Evolutionary conservation across 257 asterid genomes (phyloP).

Genomic region (Scutellaria baicalensis): DNA sequence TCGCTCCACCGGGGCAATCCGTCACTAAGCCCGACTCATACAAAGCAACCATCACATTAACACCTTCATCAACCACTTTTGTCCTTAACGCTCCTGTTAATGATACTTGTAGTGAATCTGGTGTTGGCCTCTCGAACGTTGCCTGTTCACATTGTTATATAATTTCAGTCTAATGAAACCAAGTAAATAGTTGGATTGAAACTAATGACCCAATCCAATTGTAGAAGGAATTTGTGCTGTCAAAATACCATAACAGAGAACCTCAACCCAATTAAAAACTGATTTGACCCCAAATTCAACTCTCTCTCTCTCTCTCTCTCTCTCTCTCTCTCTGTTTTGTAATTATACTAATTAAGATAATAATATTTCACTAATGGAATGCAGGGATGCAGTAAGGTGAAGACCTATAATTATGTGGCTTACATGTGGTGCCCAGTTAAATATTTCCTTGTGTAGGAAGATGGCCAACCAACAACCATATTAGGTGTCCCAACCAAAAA

Average conservation of each 20-base stretch:
- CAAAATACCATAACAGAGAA: no score
- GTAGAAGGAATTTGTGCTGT: no score
- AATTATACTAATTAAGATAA: no score
- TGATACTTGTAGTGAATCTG: constrained; percentile 52
- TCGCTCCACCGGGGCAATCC: constrained; percentile 52
- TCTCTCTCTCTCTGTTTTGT: no score
- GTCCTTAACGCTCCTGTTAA: constrained; percentile 50
- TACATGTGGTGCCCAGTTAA: not conserved
- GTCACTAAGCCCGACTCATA: constrained; percentile 65
- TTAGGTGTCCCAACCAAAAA: not conserved
- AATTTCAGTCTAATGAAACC: not conserved
- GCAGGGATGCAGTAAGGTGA: not conserved
- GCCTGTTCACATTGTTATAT: constrained; percentile 32
- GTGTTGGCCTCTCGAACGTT: constrained; percentile 46
- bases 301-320: no score
- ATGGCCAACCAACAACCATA: not conserved
- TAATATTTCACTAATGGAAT: no score
- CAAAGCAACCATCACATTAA: constrained; percentile 57
- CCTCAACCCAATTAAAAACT: no score
- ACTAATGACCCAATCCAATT: no score
- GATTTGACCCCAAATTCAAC: no score
- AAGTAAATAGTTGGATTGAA: no score
- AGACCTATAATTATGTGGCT: not conserved
- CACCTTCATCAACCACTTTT: constrained; percentile 48
- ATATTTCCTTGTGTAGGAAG: not conserved